A percentile compares a stretch with the other conserved stretches of the same genome.
Conservation (phyloP, 176 grass and related monocot genomes). For the Bonia amplexicaulis region DNA sequence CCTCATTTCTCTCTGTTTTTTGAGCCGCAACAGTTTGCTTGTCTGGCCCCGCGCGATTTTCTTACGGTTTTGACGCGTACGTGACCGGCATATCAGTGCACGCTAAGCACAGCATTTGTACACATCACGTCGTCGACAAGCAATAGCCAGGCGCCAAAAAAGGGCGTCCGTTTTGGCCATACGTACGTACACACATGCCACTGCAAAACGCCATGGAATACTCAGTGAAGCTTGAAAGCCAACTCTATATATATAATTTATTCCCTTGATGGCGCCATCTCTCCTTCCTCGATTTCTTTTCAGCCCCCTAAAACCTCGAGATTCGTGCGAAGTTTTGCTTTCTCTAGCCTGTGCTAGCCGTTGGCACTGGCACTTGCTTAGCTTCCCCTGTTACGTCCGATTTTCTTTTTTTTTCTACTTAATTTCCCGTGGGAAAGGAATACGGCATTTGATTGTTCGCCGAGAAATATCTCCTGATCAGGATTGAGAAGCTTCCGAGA, state of each 20-base stretch:
- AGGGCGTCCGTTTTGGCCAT: background rate
- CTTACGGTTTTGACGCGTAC: background rate
- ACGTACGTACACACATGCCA: background rate
- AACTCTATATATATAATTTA: background rate
- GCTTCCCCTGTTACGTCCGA: background rate
- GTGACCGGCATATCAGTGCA: background rate
- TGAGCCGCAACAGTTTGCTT: background rate
- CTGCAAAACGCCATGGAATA: background rate
- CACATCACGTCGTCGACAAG: background rate
- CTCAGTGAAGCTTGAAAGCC: background rate
- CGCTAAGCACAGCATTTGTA: background rate
- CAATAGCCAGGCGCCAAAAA: background rate
- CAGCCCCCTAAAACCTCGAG: background rate
- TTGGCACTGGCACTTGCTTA: background rate
- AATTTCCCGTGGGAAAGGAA: background rate
- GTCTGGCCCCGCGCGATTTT: background rate
- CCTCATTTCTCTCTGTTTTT: background rate
- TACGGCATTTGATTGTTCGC: background rate
- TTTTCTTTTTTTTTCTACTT: background rate
- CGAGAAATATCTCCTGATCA: background rate
- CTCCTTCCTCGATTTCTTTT: background rate
- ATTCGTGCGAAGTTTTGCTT: background rate
- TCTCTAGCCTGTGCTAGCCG: background rate
- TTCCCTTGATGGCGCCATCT: constrained; percentile 1
- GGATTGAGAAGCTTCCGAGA: background rate